Base-by-base conservation (phyloP, 768 basidiomycete genomes). In the Leccinum subgranulosum region DNA sequence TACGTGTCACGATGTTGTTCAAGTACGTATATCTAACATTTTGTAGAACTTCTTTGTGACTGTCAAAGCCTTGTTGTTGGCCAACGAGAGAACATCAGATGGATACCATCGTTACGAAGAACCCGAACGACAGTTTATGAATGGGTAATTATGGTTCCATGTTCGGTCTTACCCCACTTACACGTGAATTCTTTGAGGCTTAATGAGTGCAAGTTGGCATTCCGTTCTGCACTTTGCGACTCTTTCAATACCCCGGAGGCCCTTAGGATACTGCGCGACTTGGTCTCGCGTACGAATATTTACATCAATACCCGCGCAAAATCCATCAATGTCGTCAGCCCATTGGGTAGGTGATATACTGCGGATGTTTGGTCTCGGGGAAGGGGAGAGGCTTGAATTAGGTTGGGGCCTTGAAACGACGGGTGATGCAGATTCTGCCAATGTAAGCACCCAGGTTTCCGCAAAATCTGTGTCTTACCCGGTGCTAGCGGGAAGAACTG, bases 231-330 rank as follows among this genome's bases (percentile, higher is more conserved):
- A 0, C 85, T 99, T 49, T 95, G 90, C 74, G 96, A 99, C 72
- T 98, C 95, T 0, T 97, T 98, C 81, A 95, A 98, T 71, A 98
- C 97, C 0, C 93, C 94, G 3, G 80, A 76, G 17, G 95, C 94
- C 0, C 73, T 98, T 23, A 81, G 83, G 64, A 76, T 85, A 55
- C 74, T 98, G 17, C 81, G 89, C 12, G 88, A 94, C 58, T 77
- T 98, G 34, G 85, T 98, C 48, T 90, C 90, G 4, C 81, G 83
- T 48, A 85, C 90, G 7, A 98, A 98, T 72, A 79, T 93, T 31
- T 99, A 98, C 75, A 85, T 98, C 65, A 90, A 84, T 54, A 67
- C 81, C 31, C 83, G 82, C 39, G 81, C 81, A 34, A 83, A 79
- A 63, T 74, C 76, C 29, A 69, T 84, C 34, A 88, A 91, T 55